Evolutionary conservation across 495 filamentous ascomycete genomes (phyloP).

Genomic region (Tuber borchii): DNA sequence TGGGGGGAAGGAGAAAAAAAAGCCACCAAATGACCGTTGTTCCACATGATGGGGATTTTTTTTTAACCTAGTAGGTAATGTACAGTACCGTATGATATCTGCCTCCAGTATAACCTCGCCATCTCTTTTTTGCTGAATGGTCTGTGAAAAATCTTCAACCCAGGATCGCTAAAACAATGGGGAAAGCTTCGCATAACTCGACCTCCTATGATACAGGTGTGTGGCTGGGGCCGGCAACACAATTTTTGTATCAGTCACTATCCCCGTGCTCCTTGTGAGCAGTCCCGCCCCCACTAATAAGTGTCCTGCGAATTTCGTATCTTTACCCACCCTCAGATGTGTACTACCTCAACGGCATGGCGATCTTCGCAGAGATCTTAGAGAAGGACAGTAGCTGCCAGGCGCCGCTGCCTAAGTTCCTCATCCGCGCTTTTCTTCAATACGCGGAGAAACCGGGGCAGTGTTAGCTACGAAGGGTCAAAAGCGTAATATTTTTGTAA

Average conservation of each 20-base stretch:
- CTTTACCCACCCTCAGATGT: not conserved
- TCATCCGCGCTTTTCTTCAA: conserved; percentile 35
- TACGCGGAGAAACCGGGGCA: not conserved
- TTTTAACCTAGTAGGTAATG: not conserved
- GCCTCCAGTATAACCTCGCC: not conserved
- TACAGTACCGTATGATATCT: not conserved
- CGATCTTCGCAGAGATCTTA: conserved; percentile 6
- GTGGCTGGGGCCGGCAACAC: not conserved
- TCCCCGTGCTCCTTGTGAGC: not conserved
- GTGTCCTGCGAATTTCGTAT: not conserved
- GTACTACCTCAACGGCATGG: not conserved
- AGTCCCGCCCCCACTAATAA: not conserved
- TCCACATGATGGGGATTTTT: not conserved
- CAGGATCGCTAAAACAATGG: not conserved
- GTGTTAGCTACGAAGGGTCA: conserved; percentile 3
- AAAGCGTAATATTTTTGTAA: not conserved
- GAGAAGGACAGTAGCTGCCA: conserved; percentile 36
- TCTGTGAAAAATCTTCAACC: not conserved
- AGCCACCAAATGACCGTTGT: not conserved
- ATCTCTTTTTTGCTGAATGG: not conserved
- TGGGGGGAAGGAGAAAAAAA: not conserved
- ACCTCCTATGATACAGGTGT: not conserved
- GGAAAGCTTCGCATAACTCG: not conserved
- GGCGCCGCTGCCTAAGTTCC: conserved; percentile 25
- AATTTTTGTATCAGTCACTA: not conserved